Evolutionary conservation across 371 early-diverging fungal genomes (phyloP).

Genomic region (Mucor racemosus): DNA sequence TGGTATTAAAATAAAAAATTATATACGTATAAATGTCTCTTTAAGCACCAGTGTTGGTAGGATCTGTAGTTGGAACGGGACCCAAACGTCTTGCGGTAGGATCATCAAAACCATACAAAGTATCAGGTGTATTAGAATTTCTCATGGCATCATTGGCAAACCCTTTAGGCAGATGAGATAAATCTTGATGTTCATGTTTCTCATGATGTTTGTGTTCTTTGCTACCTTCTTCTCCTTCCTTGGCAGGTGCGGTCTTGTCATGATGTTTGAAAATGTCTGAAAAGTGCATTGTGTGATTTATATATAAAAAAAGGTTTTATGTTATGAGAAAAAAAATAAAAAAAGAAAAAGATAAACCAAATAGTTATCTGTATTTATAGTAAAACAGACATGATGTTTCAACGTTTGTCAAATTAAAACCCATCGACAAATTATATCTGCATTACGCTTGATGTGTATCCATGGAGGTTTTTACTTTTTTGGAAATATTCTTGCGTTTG

Average conservation of each 20-base stretch:
- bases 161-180: conserved; percentile 28
- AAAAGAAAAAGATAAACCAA: not conserved
- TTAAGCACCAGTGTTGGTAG: conserved; percentile 42
- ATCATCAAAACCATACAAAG: conserved; percentile 35
- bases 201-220: not conserved
- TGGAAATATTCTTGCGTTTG: not conserved
- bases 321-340: conserved; percentile 3
- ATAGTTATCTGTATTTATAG: not conserved
- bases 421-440: not conserved
- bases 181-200: not conserved
- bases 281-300: conserved; percentile 22
- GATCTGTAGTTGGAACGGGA: conserved; percentile 33
- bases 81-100: conserved; percentile 38
- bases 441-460: not conserved
- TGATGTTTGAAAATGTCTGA: conserved; percentile 13
- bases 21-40: too few relatives aligned
- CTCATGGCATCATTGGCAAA: conserved; percentile 40
- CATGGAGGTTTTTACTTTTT: not conserved
- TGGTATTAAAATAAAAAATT: not conserved
- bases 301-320: not conserved
- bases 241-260: conserved; percentile 4
- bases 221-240: not conserved
- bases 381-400: not conserved
- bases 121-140: conserved; percentile 27
- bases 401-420: not conserved